Base-by-base conservation (phyloP, 345 rosid genomes). In the Kandelia obovata region DNA sequence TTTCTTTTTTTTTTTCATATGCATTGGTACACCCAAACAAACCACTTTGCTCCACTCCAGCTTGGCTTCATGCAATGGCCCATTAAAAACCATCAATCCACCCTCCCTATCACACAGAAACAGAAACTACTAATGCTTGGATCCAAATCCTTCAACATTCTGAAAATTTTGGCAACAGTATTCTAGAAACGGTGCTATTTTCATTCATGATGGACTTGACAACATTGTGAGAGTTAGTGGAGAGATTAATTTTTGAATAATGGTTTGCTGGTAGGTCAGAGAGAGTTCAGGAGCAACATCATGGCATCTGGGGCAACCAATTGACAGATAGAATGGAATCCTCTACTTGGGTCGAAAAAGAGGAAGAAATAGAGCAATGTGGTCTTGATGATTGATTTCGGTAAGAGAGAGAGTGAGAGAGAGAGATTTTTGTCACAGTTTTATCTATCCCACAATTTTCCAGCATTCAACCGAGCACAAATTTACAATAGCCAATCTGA, bases 81-180 rank as follows among this genome's bases (percentile, higher is more conserved):
- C 32, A 47, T 27, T 47, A 19, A 67, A 62, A 62, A 71, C 62
- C 31, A 26, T 30, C 16, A 73, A 27, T 28, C 35, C 57, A 49
- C 63, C 31, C 23, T 65, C 62, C 67, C 71, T 26, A 71, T 4
- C 15, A 37, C 34, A 17, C 32, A 32, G 35, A 60, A 71, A 64
- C 75, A 70, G n/a, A 67, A 74, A 28, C 62, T 56, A 39, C 75
- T 66, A n/a, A 65, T 63, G 13, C 79, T 53, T 56, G 68, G 64
- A 62, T 76, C 72, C 32, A 75, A 56, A 70, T 71, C 75, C 46
- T 20, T 61, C 67, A 75, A 65, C 64, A 32, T 66, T 34, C 34
- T 65, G 62, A 75, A 51, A 66, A 66, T 56, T 30, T 70, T 66
- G 37, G 37, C 37, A 34, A 34, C 8, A 34, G 6, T 34, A 34